Evolutionary conservation across 345 rosid species (phyloP).

Genomic region (Carallia pectinifolia): DNA sequence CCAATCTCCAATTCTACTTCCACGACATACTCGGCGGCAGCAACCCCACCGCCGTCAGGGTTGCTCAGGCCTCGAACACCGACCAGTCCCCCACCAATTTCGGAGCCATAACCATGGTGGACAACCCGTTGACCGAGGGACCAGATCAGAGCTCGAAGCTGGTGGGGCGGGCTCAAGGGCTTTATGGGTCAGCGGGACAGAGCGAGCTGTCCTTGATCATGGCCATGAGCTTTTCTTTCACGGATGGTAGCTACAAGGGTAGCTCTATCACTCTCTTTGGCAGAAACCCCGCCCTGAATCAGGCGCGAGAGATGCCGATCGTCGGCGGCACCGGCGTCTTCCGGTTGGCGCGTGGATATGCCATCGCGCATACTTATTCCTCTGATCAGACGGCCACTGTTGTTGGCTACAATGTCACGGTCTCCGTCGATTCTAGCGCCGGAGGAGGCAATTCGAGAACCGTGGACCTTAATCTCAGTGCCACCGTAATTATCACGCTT

Average conservation of each 20-base stretch:
- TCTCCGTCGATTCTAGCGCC: neutral
- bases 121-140: constrained; percentile 8
- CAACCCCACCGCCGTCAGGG: constrained; percentile 4
- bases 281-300: constrained; percentile 11
- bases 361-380: constrained; percentile 2
- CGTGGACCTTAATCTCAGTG: no score
- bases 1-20: constrained; percentile 14
- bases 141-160: constrained; percentile 10
- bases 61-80: constrained; percentile 3
- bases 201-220: neutral
- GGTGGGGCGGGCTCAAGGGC: constrained; percentile 15
- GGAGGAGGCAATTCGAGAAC: no score
- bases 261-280: constrained; percentile 14
- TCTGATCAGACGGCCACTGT: neutral
- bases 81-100: neutral
- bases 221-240: constrained; percentile 6
- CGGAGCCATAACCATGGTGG: constrained; percentile 4
- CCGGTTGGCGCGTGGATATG: constrained; percentile 14
- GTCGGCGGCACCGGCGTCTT: constrained; percentile 15
- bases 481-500: no score
- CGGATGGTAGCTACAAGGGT: constrained; percentile 4
- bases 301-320: constrained; percentile 7
- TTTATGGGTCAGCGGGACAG: constrained; percentile 6
- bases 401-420: neutral
- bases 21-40: constrained; percentile 11